These are phyloP conservation scores for Nitzschia sp. DNA, from an alignment of 108 stramenopile species.

Conservation along the genomic window DNA sequence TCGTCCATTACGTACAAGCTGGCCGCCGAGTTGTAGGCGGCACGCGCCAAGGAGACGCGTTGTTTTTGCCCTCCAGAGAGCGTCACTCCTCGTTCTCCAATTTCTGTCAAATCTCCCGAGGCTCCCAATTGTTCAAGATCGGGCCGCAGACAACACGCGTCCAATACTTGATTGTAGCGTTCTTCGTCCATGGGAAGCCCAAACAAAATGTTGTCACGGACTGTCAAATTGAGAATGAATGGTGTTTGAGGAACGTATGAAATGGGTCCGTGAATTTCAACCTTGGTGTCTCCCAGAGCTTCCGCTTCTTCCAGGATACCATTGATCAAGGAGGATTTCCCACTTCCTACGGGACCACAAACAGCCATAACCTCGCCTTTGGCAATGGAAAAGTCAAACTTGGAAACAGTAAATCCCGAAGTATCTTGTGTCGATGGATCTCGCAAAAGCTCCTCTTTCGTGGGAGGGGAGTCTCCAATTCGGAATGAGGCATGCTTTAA, in stretches of 20 bases:
- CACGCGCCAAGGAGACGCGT: slow-evolving; percentile 73
- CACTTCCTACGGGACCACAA: slow-evolving; percentile 82
- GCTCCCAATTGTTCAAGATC: slow-evolving; percentile 71
- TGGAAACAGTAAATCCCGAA: slow-evolving; percentile 43
- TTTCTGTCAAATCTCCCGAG: slow-evolving; percentile 75
- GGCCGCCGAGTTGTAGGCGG: slow-evolving; percentile 77
- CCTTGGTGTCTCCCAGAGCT: slow-evolving; percentile 8
- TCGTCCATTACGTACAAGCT: slow-evolving; percentile 86
- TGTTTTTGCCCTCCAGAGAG: slow-evolving; percentile 87
- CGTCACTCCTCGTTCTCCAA: slow-evolving; percentile 94
- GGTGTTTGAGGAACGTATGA: slow-evolving; percentile 92
- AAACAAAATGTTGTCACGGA: slow-evolving; percentile 96
- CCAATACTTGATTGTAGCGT: slow-evolving; percentile 82
- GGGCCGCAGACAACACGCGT: slow-evolving; percentile 75
- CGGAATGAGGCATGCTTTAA: slow-evolving; percentile 22
- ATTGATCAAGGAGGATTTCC: slow-evolving; percentile 79
- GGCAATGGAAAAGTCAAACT: slow-evolving; percentile 45
- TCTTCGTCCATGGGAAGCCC: slow-evolving; percentile 69
- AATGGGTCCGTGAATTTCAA: slow-evolving; percentile 46
- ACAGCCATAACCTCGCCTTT: slow-evolving; percentile 65
- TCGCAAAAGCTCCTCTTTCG: neutral
- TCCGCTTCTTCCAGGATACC: slow-evolving; percentile 85
- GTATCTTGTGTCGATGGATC: slow-evolving; percentile 5
- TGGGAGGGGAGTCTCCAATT: slow-evolving; percentile 8
- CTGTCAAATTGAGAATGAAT: slow-evolving; percentile 92